Evolutionary conservation across 106 monocot genomes (phyloP).

Genomic region (Allium fistulosum): DNA sequence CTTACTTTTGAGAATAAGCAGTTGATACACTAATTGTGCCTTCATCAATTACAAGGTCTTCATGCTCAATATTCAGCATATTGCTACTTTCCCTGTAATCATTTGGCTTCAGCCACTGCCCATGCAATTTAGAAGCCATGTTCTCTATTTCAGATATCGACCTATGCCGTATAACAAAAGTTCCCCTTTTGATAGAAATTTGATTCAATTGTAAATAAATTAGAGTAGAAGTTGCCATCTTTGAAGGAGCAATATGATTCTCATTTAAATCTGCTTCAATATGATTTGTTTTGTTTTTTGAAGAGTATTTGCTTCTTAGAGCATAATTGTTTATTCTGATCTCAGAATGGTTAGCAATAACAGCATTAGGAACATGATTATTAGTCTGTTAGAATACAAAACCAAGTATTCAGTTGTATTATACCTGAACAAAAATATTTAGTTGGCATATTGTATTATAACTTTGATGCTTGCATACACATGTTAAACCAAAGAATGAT

Average conservation of each 20-base stretch:
- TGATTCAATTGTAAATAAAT: constrained; percentile 19
- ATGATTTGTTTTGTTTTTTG: too few relatives aligned
- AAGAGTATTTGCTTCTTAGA: constrained; percentile 30
- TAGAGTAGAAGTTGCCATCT: too few relatives aligned
- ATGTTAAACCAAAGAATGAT: too few relatives aligned
- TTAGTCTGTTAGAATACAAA: constrained; percentile 41
- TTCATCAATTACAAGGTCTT: constrained; percentile 74
- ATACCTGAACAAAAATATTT: too few relatives aligned
- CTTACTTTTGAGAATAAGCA: constrained; percentile 80
- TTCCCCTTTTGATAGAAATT: constrained; percentile 18
- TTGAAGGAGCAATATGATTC: too few relatives aligned
- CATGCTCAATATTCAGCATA: too few relatives aligned
- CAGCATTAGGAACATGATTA: constrained; percentile 25
- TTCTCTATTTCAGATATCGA: constrained; percentile 34
- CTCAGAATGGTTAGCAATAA: constrained; percentile 36
- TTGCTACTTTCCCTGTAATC: too few relatives aligned
- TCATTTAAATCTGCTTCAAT: too few relatives aligned
- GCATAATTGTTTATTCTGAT: constrained; percentile 25
- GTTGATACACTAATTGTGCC: constrained; percentile 67
- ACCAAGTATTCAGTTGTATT: not conserved
- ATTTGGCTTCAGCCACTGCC: too few relatives aligned
- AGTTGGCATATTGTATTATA: too few relatives aligned
- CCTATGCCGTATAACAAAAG: constrained; percentile 17
- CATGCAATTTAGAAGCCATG: constrained; percentile 20
- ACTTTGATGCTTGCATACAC: too few relatives aligned